Evolutionary conservation across 1,139 yeast genomes (phyloP).

Genomic region (Meyerozyma athensensis): DNA sequence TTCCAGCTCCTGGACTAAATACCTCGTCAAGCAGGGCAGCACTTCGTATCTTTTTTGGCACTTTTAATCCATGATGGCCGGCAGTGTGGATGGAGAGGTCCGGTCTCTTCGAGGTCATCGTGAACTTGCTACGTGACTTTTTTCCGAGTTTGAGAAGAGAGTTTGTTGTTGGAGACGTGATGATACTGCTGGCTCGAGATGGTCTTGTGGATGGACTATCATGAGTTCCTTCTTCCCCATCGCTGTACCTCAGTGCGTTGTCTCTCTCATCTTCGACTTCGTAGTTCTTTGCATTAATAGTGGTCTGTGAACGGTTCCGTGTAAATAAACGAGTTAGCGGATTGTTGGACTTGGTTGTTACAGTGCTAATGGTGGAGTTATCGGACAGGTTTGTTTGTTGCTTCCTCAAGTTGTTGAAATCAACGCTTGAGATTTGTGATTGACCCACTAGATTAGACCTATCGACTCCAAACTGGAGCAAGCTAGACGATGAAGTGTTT

Average conservation of each 20-base stretch:
- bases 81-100: conserved; percentile 27
- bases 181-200: conserved; percentile 6
- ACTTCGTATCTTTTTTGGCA: conserved; percentile 25
- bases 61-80: conserved; percentile 26
- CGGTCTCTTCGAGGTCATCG: conserved; percentile 14
- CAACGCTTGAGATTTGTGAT: conserved; percentile 36
- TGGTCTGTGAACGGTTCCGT: conserved; percentile 26
- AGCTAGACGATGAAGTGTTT: conserved; percentile 20
- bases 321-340: conserved; percentile 33
- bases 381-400: conserved; percentile 29
- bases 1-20: conserved; percentile 3
- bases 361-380: conserved; percentile 20
- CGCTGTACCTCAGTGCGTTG: conserved; percentile 11
- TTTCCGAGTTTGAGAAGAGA: conserved; percentile 10
- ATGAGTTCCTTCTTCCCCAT: conserved; percentile 6
- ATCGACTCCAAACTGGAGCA: conserved; percentile 11
- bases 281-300: conserved; percentile 7
- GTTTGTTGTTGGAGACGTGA: conserved; percentile 5
- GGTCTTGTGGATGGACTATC: conserved; percentile 6
- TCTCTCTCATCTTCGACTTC: not conserved
- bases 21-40: conserved; percentile 19
- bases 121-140: conserved; percentile 7
- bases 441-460: conserved; percentile 5
- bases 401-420: conserved; percentile 37
- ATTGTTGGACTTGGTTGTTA: conserved; percentile 20